Base-by-base conservation (phyloP, 2,329 filamentous ascomycete species). In the Aplosporella prunicola region DNA sequence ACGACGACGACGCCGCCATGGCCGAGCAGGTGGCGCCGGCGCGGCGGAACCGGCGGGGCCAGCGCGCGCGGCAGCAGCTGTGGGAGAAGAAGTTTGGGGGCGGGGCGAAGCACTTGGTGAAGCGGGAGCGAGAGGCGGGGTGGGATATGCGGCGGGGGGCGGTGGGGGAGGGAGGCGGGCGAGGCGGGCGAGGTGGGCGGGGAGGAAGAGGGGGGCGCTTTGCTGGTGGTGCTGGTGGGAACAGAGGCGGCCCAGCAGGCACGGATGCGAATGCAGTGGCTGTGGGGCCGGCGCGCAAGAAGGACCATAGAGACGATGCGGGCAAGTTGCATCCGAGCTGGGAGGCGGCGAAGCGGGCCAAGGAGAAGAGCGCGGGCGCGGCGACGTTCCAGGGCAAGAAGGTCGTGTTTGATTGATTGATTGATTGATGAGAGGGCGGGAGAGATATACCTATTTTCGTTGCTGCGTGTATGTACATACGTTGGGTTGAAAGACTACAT, bases 51-150 rank as follows among this genome's bases (percentile, higher is more conserved):
- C 71, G 82, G 15, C 70, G 76, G 31, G 84, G 84, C 3, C 84
- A 93, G 60, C 72, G 78, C 28, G 82, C 80, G n/a, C 74, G 84
- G 7, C 81, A 83, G 53, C 74, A 78, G 16, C 81, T 91, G 41
- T 82, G 78, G 67, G 83, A 89, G 63, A 80, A 84, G 63, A 89
- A 88, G 53, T 89, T 71, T 55, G 82, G 82, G 33, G 67, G 70
- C 10, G 69, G 72, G 44, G 85, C 84, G 1, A 82, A 78, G 47
- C 82, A 87, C 51, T 32, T 78, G 3, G 56, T 78, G 28, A 66
- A 68, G 9, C 51, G 63, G 42, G 60, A 52, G 7, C 46, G 68
- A 28, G 67, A 74, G 47, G 56, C 59, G 23, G 74, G 72, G 2
- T 79, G 76, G 74, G 76, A 79, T 57, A 47, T 65, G 5, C 69